A percentile compares a stretch with the other conserved stretches of the same genome.
Conservation (phyloP, 176 grass and related monocot genomes). For the Triticum timopheevii region DNA sequence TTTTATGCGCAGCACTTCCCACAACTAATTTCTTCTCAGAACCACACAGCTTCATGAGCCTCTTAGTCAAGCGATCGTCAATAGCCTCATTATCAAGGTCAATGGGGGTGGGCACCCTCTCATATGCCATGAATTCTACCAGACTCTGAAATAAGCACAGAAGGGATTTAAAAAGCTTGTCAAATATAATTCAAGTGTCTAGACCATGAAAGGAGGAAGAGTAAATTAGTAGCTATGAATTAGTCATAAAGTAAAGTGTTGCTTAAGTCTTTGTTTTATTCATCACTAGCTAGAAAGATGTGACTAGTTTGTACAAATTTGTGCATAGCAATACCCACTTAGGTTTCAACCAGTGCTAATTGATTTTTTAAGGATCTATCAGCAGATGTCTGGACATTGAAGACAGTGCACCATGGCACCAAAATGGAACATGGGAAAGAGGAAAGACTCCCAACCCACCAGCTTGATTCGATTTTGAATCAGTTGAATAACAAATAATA, state of each 20-base stretch:
- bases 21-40: neutral
- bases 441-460: too few species aligned
- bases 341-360: neutral
- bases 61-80: neutral
- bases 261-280: neutral
- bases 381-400: neutral
- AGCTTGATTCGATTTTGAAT: too few species aligned
- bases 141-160: neutral
- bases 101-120: neutral
- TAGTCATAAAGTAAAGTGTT: neutral
- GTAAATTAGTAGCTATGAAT: neutral
- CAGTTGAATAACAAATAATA: too few species aligned
- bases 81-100: neutral
- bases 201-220: neutral
- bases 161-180: neutral
- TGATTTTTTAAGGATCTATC: neutral
- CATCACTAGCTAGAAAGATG: too few species aligned
- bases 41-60: neutral
- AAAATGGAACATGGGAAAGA: too few species aligned
- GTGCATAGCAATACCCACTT: neutral
- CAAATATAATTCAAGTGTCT: neutral
- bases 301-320: neutral
- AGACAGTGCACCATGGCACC: too few species aligned
- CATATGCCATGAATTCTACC: neutral
- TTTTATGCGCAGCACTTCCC: neutral